Evolutionary conservation across 148 eudicot genomes (phyloP), one percentile per base, ranked within the genome.

Genomic region (Spergularia marina): DNA sequence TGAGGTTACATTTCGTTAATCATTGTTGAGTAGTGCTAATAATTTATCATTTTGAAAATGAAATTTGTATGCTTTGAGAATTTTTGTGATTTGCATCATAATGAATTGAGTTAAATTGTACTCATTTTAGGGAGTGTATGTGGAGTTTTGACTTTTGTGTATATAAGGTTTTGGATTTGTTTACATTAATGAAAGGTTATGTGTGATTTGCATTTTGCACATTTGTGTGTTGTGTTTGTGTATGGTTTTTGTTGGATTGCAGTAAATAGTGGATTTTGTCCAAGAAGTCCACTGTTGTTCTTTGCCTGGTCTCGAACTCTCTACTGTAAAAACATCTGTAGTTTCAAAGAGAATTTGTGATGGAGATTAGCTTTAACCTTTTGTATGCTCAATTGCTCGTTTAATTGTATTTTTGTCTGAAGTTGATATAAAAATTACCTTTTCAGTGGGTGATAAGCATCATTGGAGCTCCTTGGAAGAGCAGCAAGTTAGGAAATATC

Each of bases 361-460:
- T 23, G 2, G 64, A 30, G 36, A 20, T 13, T 59, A 16, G 62
- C 23, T 53, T 71, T 8, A 14, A 57, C 11, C 63, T 68, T 55
- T 30, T 30, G 1, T 30, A 30, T 30, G 52, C 25, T 18, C 41
- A 15, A 34, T 10, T 23, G 34, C 34, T 30, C 34, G 51, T 74
- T 14, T 14, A 73, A 17, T 3, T 51, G 18, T 9, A 14, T 25
- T 51, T 9, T 21, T 39, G 40, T 53, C 61, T 56, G 8, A 40
- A 67, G n/a, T 13, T 66, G 23, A 55, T 65, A 34, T 17, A 47
- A 13, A 17, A 34, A 7, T 64, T n/a, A 10, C 59, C 53, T 21
- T 84, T 78, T 74, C 81, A 91, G 96, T 86, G 91, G 92, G 89
- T 72, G 65, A 87, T 74, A 86, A 82, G 70, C 72, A 76, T 77